Conservation (phyloP, 2,329 filamentous ascomycete species). For the Acrodontium crateriforme region DNA sequence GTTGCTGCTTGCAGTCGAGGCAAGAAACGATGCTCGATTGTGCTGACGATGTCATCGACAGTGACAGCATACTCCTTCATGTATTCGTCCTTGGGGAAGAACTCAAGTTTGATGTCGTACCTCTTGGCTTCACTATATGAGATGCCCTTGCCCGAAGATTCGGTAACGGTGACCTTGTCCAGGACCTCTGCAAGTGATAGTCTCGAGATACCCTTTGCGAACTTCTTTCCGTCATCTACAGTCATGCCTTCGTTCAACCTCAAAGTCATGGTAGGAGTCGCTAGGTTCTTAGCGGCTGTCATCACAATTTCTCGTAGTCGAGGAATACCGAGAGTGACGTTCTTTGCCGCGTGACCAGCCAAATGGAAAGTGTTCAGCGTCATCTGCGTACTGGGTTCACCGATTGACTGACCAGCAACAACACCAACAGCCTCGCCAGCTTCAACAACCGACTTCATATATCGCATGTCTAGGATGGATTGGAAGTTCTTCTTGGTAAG, state of each 20-base stretch:
- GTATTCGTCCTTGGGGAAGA: slow-evolving; percentile 80
- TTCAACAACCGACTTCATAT: slow-evolving; percentile 80
- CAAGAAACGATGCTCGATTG: slow-evolving; percentile 71
- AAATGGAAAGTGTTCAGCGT: slow-evolving; percentile 99
- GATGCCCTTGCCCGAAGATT: slow-evolving; percentile 60
- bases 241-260: slow-evolving; percentile 60
- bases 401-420: slow-evolving; percentile 89
- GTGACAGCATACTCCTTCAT: slow-evolving; percentile 71
- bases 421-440: slow-evolving; percentile 95
- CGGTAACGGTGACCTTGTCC: slow-evolving; percentile 66
- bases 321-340: slow-evolving; percentile 96
- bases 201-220: slow-evolving; percentile 83
- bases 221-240: slow-evolving; percentile 55
- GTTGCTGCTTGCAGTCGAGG: slow-evolving; percentile 56
- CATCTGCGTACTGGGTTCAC: slow-evolving; percentile 98
- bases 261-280: slow-evolving; percentile 82
- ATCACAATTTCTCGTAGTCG: slow-evolving; percentile 95
- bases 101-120: slow-evolving; percentile 66
- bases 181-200: slow-evolving; percentile 73
- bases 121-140: slow-evolving; percentile 62
- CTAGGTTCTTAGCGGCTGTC: slow-evolving; percentile 82
- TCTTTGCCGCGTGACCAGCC: slow-evolving; percentile 94
- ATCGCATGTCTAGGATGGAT: slow-evolving; percentile 78
- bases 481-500: slow-evolving; percentile 62
- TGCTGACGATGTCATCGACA: slow-evolving; percentile 59